Base-by-base conservation (phyloP, 1,284 basidiomycete species). In the Malassezia slooffiae region DNA sequence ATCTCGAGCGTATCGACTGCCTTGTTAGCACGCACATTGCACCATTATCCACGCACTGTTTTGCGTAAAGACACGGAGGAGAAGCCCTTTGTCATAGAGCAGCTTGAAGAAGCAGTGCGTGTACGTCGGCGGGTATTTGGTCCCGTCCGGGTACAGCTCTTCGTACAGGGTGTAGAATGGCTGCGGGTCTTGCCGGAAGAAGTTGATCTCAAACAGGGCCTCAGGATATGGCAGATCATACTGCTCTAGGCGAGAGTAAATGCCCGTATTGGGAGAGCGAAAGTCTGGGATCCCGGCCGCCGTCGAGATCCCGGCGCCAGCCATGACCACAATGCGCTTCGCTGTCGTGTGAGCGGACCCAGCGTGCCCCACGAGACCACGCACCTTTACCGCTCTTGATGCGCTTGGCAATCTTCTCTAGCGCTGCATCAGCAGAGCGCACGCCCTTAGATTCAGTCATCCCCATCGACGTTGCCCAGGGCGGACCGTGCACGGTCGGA, bases 1-100 rank as follows among this genome's bases (percentile, higher is more conserved):
- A 85, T 77, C 67, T 96, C 91, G 15, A 97, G 78, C 0, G 87
- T 93, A 68, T 96, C 91, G 45, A 95, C 89, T 51, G 73, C 71
- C 29, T 40, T 28, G 10, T 31, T 8, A 33, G n/a, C 26, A 15
- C 12, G 24, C 7, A 30, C 12, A n/a, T n/a, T n/a, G n/a, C n/a
- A n/a, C n/a, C n/a, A 6, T 34, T 19, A 27, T 3, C 5, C 15
- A 53, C 38, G 33, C 27, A 52, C 43, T 52, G 21, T 58, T 58
- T 70, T 87, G 85, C 10, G 86, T 88, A 60, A 86, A 86, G 70
- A 83, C 84, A 29, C 76, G 80, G 48, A 79, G 76, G 0, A 91
- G 75, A 20, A 82, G 74, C 1, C 70, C 65, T 56, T 82, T 80
- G 16, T 78, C 72, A 23, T 79, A 73, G 29, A 91, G 75, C 16